These are phyloP conservation scores for Quercus wislizeni DNA, from an alignment of 306 rosid genomes.

Conservation along the genomic window DNA sequence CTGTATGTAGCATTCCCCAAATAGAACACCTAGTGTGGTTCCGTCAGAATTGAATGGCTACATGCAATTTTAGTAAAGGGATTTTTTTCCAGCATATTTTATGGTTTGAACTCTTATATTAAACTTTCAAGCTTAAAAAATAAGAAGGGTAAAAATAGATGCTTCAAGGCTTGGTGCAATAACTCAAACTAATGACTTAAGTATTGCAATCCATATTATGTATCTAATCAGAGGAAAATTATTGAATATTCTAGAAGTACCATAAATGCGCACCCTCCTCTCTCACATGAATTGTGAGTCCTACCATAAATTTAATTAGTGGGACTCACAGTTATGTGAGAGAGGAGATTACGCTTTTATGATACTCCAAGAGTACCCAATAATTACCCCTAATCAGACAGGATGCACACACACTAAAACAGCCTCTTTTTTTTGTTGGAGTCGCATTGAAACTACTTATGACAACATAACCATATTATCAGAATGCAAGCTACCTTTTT, in stretches of 20 bases:
- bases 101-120: neutral
- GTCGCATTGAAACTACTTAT: neutral
- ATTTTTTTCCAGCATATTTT: neutral
- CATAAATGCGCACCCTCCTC: no score
- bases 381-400: neutral
- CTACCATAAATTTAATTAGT: no score
- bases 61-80: neutral
- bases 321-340: accelerated
- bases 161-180: neutral
- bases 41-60: neutral
- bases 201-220: neutral
- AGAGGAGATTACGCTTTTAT: no score
- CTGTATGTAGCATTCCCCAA: neutral
- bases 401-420: neutral
- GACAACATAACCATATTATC: neutral
- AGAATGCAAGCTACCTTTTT: neutral
- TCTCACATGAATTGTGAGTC: no score
- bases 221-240: neutral
- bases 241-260: no score
- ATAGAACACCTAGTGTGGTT: neutral
- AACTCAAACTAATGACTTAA: neutral
- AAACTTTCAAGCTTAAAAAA: neutral
- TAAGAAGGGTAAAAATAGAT: neutral
- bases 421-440: neutral
- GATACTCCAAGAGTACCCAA: no score